Evolutionary conservation across 164 flowering plant species (phyloP).

Genomic region (Kalanchoe fedtschenkoi): DNA sequence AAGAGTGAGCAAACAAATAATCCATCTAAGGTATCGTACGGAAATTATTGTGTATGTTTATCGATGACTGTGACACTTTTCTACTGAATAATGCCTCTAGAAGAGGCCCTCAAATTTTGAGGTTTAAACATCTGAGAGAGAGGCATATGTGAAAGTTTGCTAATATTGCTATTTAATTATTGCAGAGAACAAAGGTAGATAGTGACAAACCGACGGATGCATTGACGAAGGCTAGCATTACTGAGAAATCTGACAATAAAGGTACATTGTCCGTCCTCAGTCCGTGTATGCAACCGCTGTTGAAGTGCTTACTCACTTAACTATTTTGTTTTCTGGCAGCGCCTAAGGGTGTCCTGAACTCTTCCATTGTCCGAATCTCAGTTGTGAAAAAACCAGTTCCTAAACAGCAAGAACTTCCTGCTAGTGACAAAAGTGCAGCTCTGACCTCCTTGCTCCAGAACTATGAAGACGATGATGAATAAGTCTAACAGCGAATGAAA

Average conservation of each 20-base stretch:
- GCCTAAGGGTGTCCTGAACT: constrained; percentile 10
- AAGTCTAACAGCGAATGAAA: not conserved
- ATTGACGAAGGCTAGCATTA: constrained; percentile 21
- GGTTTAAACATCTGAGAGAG: no score
- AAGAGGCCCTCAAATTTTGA: not conserved
- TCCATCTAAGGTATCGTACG: constrained; percentile 22
- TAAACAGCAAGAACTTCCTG: not conserved
- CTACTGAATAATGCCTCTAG: not conserved
- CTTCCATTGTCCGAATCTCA: constrained; percentile 19
- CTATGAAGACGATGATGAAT: constrained; percentile 32
- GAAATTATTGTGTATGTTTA: not conserved
- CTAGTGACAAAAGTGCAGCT: constrained; percentile 14
- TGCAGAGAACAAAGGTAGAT: constrained; percentile 38
- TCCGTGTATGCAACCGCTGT: not conserved
- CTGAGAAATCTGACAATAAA: constrained; percentile 14
- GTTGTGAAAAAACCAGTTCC: constrained; percentile 21
- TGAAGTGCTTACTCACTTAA: not conserved
- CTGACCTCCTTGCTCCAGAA: constrained; percentile 27
- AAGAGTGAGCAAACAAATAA: constrained; percentile 15
- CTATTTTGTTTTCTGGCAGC: constrained; percentile 5
- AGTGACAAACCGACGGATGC: constrained; percentile 39
- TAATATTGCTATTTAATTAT: not conserved
- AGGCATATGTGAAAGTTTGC: not conserved
- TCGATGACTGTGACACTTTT: not conserved
- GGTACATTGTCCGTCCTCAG: constrained; percentile 12